phyloP scores from a whole-genome alignment of 2,329 filamentous ascomycete genomes.

The Teratosphaeria nubilosa region DNA sequence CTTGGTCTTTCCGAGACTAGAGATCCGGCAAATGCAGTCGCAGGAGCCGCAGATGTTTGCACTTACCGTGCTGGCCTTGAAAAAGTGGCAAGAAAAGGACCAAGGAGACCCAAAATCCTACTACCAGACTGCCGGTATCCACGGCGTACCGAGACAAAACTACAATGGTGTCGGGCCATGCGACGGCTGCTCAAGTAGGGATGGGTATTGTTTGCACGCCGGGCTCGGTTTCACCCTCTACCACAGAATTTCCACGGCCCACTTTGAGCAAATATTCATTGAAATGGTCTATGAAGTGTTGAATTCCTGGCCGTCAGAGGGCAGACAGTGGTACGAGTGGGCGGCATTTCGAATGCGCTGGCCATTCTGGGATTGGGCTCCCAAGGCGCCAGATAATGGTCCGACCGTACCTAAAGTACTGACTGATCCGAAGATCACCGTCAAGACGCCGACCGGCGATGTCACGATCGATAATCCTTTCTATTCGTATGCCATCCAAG shows the following conservation, averaged over 20 bases:
- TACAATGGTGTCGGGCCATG: conserved; percentile 23
- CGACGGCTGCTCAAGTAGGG: conserved; percentile 12
- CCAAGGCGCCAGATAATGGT: conserved; percentile 8
- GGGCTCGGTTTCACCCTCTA: conserved; percentile 25
- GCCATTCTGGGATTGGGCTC: conserved; percentile 23
- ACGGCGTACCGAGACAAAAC: conserved; percentile 22
- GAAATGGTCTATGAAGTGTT: conserved; percentile 16
- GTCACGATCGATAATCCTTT: conserved; percentile 21
- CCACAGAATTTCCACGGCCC: conserved; percentile 25
- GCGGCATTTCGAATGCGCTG: conserved; percentile 18
- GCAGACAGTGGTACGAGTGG: conserved; percentile 11
- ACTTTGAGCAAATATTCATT: conserved; percentile 26
- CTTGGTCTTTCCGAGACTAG: conserved; percentile 14
- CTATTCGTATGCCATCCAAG: conserved; percentile 14
- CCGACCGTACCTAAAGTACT: conserved; percentile 16
- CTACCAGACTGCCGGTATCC: conserved; percentile 20
- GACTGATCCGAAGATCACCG: conserved; percentile 13
- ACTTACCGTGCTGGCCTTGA: conserved; percentile 17
- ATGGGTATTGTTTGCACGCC: conserved; percentile 28
- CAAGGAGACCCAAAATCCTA: conserved; percentile 12
- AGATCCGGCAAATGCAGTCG: conserved; percentile 15
- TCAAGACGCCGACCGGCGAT: conserved; percentile 18
- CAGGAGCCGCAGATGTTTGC: conserved; percentile 15
- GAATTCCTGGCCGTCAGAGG: conserved; percentile 6
- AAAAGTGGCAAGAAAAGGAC: conserved; percentile 11